Evolutionary conservation across 2,329 filamentous ascomycete species (phyloP).

Genomic region (Aspergillus quadricinctus): DNA sequence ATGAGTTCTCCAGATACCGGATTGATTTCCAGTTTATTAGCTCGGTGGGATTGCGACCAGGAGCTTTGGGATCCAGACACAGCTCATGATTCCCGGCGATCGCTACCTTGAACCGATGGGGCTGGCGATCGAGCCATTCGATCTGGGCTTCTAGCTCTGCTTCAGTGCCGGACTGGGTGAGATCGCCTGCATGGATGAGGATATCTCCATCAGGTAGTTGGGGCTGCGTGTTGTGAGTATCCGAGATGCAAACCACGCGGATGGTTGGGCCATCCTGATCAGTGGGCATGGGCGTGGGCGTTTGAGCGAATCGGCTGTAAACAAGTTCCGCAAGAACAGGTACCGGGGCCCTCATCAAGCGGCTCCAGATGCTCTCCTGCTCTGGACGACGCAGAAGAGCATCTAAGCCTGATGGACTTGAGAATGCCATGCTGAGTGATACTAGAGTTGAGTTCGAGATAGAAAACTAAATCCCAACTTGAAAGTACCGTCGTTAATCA

Average conservation of each 20-base stretch:
- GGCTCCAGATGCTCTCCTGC: background rate
- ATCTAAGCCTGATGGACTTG: background rate
- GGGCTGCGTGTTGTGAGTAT: constrained; percentile 25
- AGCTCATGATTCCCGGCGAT: constrained; percentile 83
- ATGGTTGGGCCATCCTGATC: background rate
- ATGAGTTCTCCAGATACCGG: background rate
- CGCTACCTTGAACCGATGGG: constrained; percentile 71
- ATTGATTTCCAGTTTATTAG: background rate
- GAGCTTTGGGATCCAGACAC: constrained; percentile 57
- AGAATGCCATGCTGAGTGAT: constrained; percentile 27
- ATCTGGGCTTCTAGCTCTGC: constrained; percentile 68
- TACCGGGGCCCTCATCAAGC: background rate
- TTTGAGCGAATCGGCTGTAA: background rate
- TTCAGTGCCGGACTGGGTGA: constrained; percentile 60
- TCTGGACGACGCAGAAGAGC: constrained; percentile 1
- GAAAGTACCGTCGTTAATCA: too few species aligned
- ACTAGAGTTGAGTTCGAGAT: too few species aligned
- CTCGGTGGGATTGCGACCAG: background rate
- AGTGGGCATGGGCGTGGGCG: background rate
- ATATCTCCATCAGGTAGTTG: constrained; percentile 31
- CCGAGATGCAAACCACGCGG: constrained; percentile 23
- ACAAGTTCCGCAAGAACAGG: background rate
- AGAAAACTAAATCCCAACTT: too few species aligned
- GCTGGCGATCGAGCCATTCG: constrained; percentile 67
- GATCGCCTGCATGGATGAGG: constrained; percentile 40